phyloP scores from a whole-genome alignment of 805 yeast genomes.

The Lachancea fermentati region DNA sequence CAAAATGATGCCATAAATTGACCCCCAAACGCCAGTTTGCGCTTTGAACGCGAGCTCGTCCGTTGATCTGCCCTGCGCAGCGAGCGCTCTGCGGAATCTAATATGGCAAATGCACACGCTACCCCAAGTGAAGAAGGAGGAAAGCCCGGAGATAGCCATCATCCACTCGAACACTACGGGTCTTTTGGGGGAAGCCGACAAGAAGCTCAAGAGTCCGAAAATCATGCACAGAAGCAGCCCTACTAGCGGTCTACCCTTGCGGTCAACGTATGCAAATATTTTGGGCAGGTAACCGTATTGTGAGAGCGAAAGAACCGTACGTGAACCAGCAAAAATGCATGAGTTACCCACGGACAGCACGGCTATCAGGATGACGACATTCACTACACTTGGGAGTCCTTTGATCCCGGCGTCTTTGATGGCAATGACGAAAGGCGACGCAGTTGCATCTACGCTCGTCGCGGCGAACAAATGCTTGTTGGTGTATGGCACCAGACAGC shows the following conservation, averaged over 20 bases:
- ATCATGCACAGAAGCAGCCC: constrained; percentile 44
- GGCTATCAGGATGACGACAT: constrained; percentile 62
- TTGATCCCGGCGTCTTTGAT: constrained; percentile 55
- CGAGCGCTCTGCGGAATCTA: constrained; percentile 59
- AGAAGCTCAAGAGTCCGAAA: constrained; percentile 55
- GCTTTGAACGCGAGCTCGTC: constrained; percentile 65
- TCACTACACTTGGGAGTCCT: constrained; percentile 60
- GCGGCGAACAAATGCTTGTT: constrained; percentile 41
- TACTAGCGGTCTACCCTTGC: constrained; percentile 63
- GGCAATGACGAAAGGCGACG: constrained; percentile 78
- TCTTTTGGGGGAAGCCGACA: constrained; percentile 48
- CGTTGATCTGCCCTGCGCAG: constrained; percentile 58
- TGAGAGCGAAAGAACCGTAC: constrained; percentile 58
- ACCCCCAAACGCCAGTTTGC: constrained; percentile 63
- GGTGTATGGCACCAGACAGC: constrained; percentile 50
- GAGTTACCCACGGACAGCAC: constrained; percentile 70
- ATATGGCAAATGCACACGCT: constrained; percentile 55
- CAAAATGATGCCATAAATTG: constrained; percentile 50
- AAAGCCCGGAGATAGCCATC: constrained; percentile 56
- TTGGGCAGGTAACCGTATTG: constrained; percentile 60
- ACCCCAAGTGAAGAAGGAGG: constrained; percentile 60
- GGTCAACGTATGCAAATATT: constrained; percentile 54
- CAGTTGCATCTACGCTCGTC: constrained; percentile 51
- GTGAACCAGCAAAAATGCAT: constrained; percentile 63
- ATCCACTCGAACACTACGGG: constrained; percentile 60